Conservation (phyloP, 2,329 filamentous ascomycete species). For the Fusarium tupiense region DNA sequence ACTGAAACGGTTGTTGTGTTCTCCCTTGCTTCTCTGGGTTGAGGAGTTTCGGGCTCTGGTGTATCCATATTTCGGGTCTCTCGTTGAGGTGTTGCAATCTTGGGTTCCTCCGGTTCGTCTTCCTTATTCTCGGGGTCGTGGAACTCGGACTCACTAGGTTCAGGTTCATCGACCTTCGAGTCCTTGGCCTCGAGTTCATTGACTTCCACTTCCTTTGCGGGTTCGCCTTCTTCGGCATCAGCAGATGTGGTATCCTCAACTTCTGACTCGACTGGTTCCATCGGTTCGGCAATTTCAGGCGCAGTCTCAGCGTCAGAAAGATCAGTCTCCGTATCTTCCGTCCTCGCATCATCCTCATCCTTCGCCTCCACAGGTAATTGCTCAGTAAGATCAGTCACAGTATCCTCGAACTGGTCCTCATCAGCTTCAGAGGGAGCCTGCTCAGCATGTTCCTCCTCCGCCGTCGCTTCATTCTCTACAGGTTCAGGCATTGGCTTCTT, state of each 20-base stretch:
- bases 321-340: constrained; percentile 1
- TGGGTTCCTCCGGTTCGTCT: not conserved
- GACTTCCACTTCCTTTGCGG: not conserved
- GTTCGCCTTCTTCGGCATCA: not conserved
- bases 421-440: not conserved
- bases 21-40: constrained; percentile 31
- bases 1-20: constrained; percentile 66
- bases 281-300: not conserved
- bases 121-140: not conserved
- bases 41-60: constrained; percentile 28
- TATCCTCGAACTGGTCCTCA: constrained; percentile 15
- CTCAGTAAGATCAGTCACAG: constrained; percentile 1
- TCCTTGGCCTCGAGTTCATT: not conserved
- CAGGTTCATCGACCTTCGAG: not conserved
- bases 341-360: constrained; percentile 1
- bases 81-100: constrained; percentile 13
- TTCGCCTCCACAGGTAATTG: not conserved
- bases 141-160: not conserved
- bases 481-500: constrained; percentile 44
- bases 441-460: constrained; percentile 13
- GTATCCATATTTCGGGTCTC: constrained; percentile 17
- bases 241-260: not conserved
- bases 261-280: not conserved
- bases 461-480: constrained; percentile 36
- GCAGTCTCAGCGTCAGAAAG: not conserved